Percentiles rank a stretch among this genome's conserved stretches.
Conservation (phyloP, 371 early-diverging fungal species). For the Syncephalastrum contaminatum region DNA sequence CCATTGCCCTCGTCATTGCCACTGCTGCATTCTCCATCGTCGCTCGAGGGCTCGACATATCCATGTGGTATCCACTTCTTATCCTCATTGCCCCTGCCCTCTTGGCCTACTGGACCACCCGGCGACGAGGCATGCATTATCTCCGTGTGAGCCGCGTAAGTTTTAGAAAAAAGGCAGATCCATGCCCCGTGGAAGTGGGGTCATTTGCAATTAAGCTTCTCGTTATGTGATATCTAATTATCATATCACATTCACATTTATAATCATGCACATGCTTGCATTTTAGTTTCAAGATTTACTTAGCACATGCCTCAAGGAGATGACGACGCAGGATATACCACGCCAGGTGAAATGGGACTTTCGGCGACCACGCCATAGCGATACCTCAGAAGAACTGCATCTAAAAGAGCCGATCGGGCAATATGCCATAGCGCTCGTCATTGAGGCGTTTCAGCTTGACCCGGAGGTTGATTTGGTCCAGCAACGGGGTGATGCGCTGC, state of each 20-base stretch:
- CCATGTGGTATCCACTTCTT: slow-evolving; percentile 38
- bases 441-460: slow-evolving; percentile 33
- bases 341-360: slow-evolving; percentile 37
- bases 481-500: slow-evolving; percentile 23
- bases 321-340: slow-evolving; percentile 28
- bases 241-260: background rate
- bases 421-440: slow-evolving; percentile 26
- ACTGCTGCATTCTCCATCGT: slow-evolving; percentile 37
- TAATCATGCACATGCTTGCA: background rate
- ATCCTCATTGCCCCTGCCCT: slow-evolving; percentile 29
- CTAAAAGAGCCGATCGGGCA: slow-evolving; percentile 14
- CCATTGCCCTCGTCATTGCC: slow-evolving; percentile 29
- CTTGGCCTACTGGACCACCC: slow-evolving; percentile 34
- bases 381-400: slow-evolving; percentile 22
- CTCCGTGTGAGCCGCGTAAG: slow-evolving; percentile 17
- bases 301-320: slow-evolving; percentile 28
- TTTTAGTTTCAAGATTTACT: slow-evolving; percentile 34
- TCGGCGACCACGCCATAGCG: slow-evolving; percentile 29
- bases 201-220: background rate
- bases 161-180: background rate
- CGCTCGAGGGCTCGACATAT: slow-evolving; percentile 24
- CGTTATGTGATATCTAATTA: background rate
- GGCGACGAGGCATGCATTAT: slow-evolving; percentile 30
- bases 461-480: slow-evolving; percentile 24
- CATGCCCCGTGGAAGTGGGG: background rate